Evolutionary conservation across 371 early-diverging fungal genomes (phyloP).

Genomic region (Dichotomocladium elegans): DNA sequence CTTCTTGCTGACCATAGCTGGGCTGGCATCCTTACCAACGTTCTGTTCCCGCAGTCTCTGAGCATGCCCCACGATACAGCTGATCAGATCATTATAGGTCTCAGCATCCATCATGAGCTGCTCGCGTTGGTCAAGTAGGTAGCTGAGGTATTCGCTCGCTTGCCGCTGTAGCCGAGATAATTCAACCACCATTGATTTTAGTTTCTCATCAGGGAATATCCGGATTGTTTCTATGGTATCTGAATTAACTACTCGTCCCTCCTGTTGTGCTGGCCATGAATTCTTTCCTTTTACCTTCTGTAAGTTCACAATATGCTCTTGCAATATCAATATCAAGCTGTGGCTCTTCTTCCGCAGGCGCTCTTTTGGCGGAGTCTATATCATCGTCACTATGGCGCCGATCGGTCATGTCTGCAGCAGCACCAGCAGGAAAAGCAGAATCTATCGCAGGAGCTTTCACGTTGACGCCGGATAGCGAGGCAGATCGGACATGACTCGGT

Average conservation of each 20-base stretch:
- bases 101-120: slow-evolving; percentile 86
- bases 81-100: slow-evolving; percentile 84
- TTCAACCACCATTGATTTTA: slow-evolving; percentile 52
- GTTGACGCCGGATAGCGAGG: slow-evolving; percentile 14
- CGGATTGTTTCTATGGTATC: slow-evolving; percentile 49
- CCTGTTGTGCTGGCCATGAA: background rate
- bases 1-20: slow-evolving; percentile 47
- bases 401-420: too few relatives aligned
- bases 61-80: slow-evolving; percentile 71
- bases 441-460: background rate
- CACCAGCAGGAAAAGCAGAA: too few relatives aligned
- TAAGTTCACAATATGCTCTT: slow-evolving; percentile 48
- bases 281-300: slow-evolving; percentile 31
- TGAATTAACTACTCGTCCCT: background rate
- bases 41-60: slow-evolving; percentile 51
- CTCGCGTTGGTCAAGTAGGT: slow-evolving; percentile 78
- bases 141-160: slow-evolving; percentile 59
- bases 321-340: slow-evolving; percentile 51
- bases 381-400: background rate
- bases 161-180: slow-evolving; percentile 53
- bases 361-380: slow-evolving; percentile 5
- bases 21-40: slow-evolving; percentile 41
- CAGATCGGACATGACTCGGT: slow-evolving; percentile 6
- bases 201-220: slow-evolving; percentile 53
- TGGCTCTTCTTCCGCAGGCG: slow-evolving; percentile 34